Conservation (phyloP, 2,329 filamentous ascomycete species). For the Triangularia setosa region DNA sequence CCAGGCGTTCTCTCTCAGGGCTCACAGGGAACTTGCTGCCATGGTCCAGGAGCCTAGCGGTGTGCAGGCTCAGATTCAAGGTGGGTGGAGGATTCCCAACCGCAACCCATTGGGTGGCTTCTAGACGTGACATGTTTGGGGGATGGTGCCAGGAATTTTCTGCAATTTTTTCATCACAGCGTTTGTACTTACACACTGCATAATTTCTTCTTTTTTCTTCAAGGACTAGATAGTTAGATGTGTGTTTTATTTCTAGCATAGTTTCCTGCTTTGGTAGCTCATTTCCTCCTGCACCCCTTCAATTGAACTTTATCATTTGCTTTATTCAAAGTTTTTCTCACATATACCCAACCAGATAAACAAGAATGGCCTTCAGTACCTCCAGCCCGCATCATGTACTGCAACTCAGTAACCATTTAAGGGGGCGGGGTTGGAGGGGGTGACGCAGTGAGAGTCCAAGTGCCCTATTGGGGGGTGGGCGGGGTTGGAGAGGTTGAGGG, state of each 20-base stretch:
- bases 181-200: background rate
- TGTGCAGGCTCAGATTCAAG: slow-evolving; percentile 33
- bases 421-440: slow-evolving; percentile 20
- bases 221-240: background rate
- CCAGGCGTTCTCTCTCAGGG: slow-evolving; percentile 35
- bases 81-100: slow-evolving; percentile 37
- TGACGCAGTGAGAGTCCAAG: slow-evolving; percentile 19
- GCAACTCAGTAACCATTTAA: background rate
- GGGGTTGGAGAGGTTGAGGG: slow-evolving; percentile 26
- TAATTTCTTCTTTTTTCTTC: background rate
- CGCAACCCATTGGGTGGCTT: slow-evolving; percentile 41
- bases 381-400: background rate
- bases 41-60: slow-evolving; percentile 28
- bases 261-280: background rate
- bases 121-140: too few species aligned
- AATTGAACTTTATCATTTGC: background rate
- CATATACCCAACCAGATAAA: too few species aligned
- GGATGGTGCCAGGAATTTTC: background rate
- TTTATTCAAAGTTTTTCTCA: too few species aligned
- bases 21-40: slow-evolving; percentile 37
- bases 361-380: too few species aligned
- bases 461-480: slow-evolving; percentile 35
- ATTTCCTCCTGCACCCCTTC: background rate
- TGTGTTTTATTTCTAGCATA: background rate
- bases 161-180: background rate